phyloP scores from a whole-genome alignment of 2,329 filamentous ascomycete species.

The Fusarium sp. region DNA sequence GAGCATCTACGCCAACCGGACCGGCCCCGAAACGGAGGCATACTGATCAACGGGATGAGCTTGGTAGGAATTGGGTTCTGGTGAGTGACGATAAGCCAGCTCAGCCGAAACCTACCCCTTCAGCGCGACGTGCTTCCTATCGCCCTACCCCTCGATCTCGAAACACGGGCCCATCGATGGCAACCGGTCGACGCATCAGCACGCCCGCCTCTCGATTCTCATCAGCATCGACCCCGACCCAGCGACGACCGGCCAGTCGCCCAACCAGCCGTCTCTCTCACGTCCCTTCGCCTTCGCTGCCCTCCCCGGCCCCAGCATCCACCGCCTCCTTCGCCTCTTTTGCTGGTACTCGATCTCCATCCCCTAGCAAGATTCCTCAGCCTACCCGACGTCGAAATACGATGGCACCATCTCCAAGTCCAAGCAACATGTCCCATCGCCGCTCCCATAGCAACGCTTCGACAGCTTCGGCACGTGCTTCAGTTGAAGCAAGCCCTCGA shows the following conservation, averaged over 20 bases:
- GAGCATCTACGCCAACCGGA: conserved; percentile 56
- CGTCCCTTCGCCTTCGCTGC: conserved; percentile 26
- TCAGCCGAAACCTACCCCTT: conserved; percentile 37
- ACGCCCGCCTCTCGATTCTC: conserved; percentile 48
- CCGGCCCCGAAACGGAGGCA: conserved; percentile 67
- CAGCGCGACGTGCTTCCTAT: conserved; percentile 41
- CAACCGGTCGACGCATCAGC: conserved; percentile 58
- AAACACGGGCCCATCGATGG: conserved; percentile 48
- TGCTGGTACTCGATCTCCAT: conserved; percentile 48
- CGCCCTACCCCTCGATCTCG: conserved; percentile 46
- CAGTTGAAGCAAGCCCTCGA: conserved; percentile 57
- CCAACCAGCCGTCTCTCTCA: conserved; percentile 60
- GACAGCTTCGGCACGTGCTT: conserved; percentile 50
- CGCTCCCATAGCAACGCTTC: conserved; percentile 60
- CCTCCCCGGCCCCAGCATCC: conserved; percentile 41
- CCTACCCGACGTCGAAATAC: conserved; percentile 29
- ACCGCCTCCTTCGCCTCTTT: conserved; percentile 50
- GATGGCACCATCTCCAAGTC: conserved; percentile 33
- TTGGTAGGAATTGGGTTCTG: conserved; percentile 78
- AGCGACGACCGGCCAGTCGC: conserved; percentile 40
- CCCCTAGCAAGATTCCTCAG: conserved; percentile 58
- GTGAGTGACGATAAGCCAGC: conserved; percentile 59
- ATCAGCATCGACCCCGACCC: conserved; percentile 43
- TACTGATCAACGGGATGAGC: conserved; percentile 64
- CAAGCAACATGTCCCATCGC: conserved; percentile 47